A percentile compares a stretch with the other conserved stretches of the same genome.
Conservation (phyloP, 768 basidiomycete species). For the Naganishia randhawae region DNA sequence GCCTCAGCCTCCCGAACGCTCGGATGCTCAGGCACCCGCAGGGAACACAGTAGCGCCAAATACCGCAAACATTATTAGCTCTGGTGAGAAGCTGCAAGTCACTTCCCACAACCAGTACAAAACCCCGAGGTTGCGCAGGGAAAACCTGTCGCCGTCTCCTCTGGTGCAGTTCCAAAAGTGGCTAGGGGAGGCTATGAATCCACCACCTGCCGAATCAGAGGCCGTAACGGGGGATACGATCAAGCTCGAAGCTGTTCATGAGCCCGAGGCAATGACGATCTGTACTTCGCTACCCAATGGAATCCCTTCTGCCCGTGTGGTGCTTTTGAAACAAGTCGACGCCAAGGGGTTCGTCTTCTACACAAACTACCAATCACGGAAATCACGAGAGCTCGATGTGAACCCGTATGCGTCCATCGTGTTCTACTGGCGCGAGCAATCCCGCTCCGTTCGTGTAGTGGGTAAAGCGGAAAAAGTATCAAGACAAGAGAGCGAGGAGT, state of each 20-base stretch:
- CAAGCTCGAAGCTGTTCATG: constrained; percentile 57
- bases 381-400: constrained; percentile 70
- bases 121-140: constrained; percentile 63
- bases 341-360: constrained; percentile 81
- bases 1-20: constrained; percentile 6
- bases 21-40: constrained; percentile 12
- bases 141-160: constrained; percentile 64
- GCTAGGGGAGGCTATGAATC: constrained; percentile 59
- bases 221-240: constrained; percentile 51
- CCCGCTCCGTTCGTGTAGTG: constrained; percentile 73
- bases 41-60: constrained; percentile 6
- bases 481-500: constrained; percentile 69
- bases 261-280: constrained; percentile 86
- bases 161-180: constrained; percentile 80
- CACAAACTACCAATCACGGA: constrained; percentile 94
- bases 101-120: constrained; percentile 73
- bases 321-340: constrained; percentile 89
- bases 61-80: background rate
- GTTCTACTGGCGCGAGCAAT: constrained; percentile 87
- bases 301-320: constrained; percentile 80
- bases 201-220: constrained; percentile 8
- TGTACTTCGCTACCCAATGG: constrained; percentile 57
- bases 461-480: constrained; percentile 77
- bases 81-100: constrained; percentile 52
- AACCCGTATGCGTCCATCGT: constrained; percentile 78